A percentile compares a stretch with the other conserved stretches of the same genome.
Conservation (phyloP, 805 yeast genomes). For the Saccharomycopsis sp. region DNA sequence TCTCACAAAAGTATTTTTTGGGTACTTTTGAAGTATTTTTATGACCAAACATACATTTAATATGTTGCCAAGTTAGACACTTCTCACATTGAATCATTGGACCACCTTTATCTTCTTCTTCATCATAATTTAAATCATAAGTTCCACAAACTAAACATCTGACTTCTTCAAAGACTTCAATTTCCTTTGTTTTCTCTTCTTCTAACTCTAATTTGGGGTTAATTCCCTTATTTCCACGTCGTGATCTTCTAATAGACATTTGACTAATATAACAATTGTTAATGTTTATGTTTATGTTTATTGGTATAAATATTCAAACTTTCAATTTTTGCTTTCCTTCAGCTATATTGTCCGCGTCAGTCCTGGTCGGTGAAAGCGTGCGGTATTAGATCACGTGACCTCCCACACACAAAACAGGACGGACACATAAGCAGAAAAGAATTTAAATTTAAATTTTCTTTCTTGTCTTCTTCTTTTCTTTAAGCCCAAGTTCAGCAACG, state of each 20-base stretch:
- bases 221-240: constrained; percentile 5
- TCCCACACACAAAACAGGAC: too few relatives aligned
- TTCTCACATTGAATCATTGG: constrained; percentile 56
- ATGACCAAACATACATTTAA: constrained; percentile 43
- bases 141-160: constrained; percentile 56
- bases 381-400: too few relatives aligned
- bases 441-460: too few relatives aligned
- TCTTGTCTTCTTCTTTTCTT: too few relatives aligned
- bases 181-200: neutral
- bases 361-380: too few relatives aligned
- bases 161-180: constrained; percentile 28
- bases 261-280: too few relatives aligned
- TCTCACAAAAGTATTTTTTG: constrained; percentile 40
- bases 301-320: too few relatives aligned
- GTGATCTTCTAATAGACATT: constrained; percentile 2
- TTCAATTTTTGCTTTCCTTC: too few relatives aligned
- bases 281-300: too few relatives aligned
- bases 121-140: constrained; percentile 46
- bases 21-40: constrained; percentile 31
- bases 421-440: too few relatives aligned
- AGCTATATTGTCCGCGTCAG: too few relatives aligned
- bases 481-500: too few relatives aligned
- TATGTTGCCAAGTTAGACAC: constrained; percentile 68
- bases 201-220: neutral
- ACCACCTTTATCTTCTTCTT: constrained; percentile 40